These are phyloP conservation scores for Blastocystis sp. DNA, from an alignment of 352 stramenopile species.

Conservation along the genomic window DNA sequence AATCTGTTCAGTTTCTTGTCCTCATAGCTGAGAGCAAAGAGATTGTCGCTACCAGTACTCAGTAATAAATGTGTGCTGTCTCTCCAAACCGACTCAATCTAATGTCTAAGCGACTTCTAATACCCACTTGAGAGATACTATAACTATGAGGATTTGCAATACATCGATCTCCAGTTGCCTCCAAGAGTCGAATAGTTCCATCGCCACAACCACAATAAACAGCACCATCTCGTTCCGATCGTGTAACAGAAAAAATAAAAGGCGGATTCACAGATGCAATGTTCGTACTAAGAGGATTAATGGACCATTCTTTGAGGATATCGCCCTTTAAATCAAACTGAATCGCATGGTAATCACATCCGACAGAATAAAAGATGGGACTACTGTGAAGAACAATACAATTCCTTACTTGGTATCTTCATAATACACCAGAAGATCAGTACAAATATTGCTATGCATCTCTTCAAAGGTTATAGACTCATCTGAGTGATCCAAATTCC, in stretches of 20 bases:
- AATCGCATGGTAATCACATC: conserved; percentile 14
- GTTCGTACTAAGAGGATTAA: background rate
- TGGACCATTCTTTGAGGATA: background rate
- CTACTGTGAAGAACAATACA: background rate
- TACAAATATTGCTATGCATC: conserved; percentile 21
- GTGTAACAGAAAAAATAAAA: background rate
- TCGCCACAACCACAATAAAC: conserved; percentile 13
- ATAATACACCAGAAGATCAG: background rate
- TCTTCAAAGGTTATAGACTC: background rate
- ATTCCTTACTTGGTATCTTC: background rate
- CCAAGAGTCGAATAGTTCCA: conserved; percentile 5
- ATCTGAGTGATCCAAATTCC: background rate
- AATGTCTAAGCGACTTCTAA: background rate
- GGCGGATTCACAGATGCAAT: conserved; percentile 7
- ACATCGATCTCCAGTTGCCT: background rate
- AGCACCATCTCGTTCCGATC: background rate
- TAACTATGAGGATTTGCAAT: background rate
- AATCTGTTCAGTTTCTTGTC: background rate
- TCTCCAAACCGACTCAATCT: conserved; percentile 1
- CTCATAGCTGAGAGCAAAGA: background rate
- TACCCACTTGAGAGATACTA: background rate
- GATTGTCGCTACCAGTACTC: background rate
- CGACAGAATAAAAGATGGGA: background rate
- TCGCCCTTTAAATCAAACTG: background rate
- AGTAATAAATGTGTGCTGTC: background rate